Conservation (phyloP, 2,329 filamentous ascomycete species). For the Parascedosporium putredinis region DNA sequence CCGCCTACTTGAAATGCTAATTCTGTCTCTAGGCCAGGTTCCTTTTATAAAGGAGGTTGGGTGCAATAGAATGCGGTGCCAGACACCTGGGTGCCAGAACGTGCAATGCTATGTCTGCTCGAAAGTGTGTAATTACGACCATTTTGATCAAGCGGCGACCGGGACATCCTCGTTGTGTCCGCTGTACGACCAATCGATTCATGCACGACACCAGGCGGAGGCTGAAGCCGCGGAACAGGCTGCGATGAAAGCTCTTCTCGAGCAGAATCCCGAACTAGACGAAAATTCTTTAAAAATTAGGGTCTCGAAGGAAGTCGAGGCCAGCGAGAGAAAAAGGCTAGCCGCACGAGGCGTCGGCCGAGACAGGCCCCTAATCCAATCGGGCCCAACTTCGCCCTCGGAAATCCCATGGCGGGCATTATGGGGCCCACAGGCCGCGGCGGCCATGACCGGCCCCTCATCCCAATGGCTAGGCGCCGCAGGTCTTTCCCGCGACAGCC, state of each 20-base stretch:
- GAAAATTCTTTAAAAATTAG: conserved; percentile 47
- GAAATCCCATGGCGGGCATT: too few relatives aligned
- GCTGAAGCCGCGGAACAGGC: neutral
- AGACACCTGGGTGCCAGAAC: conserved; percentile 38
- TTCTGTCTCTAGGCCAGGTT: conserved; percentile 37
- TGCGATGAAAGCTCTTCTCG: conserved; percentile 23
- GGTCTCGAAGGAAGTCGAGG: conserved; percentile 40
- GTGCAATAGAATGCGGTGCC: conserved; percentile 77
- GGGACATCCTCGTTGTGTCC: too few relatives aligned
- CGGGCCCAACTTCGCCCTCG: too few relatives aligned
- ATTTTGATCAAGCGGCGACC: too few relatives aligned
- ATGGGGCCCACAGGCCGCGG: too few relatives aligned
- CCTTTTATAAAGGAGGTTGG: conserved; percentile 69
- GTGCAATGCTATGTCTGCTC: conserved; percentile 64
- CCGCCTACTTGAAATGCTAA: conserved; percentile 9
- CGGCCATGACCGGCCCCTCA: too few relatives aligned
- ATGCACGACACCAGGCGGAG: neutral
- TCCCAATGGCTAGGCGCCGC: too few relatives aligned
- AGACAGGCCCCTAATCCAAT: too few relatives aligned
- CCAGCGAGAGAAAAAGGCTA: neutral
- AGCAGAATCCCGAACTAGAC: conserved; percentile 50
- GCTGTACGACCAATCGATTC: conserved; percentile 47
- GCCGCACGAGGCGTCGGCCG: too few relatives aligned
- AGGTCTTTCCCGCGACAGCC: neutral
- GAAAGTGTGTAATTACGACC: conserved; percentile 53